Evolutionary conservation across 805 yeast species (phyloP).

Genomic region (Sugiyamaella chiloensis): DNA sequence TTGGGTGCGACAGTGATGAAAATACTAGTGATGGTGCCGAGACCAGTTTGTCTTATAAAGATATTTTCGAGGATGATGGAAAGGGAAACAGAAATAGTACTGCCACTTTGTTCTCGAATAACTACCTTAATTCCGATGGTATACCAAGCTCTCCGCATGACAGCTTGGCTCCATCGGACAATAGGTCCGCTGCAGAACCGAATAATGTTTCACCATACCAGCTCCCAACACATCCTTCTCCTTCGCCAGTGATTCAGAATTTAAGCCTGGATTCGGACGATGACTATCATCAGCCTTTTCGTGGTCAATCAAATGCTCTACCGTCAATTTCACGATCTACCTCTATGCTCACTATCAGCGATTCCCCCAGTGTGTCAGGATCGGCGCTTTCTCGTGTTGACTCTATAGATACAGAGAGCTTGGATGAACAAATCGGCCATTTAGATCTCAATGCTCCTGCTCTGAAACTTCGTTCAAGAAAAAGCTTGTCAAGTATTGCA

Average conservation of each 20-base stretch:
- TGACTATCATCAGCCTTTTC: background rate
- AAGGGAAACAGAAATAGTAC: background rate
- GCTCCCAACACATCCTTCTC: slow-evolving; percentile 13
- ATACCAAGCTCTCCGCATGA: slow-evolving; percentile 35
- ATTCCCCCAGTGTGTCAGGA: background rate
- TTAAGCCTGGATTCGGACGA: slow-evolving; percentile 8
- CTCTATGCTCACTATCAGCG: background rate
- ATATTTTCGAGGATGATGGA: slow-evolving; percentile 22
- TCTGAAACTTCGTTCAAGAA: slow-evolving; percentile 32
- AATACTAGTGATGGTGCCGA: background rate
- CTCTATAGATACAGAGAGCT: background rate
- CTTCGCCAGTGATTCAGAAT: slow-evolving; percentile 6
- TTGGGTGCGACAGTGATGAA: background rate
- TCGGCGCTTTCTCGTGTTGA: background rate
- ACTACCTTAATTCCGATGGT: slow-evolving; percentile 41
- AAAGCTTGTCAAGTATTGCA: slow-evolving; percentile 17
- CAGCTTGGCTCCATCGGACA: slow-evolving; percentile 1
- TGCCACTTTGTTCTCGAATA: slow-evolving; percentile 37
- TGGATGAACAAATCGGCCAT: slow-evolving; percentile 21
- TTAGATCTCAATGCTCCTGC: slow-evolving; percentile 32
- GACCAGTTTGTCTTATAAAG: slow-evolving; percentile 4
- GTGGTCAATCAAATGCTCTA: background rate
- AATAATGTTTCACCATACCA: slow-evolving; percentile 20
- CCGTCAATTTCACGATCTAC: background rate
- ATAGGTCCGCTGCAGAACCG: background rate